Evolutionary conservation across 1,284 basidiomycete species (phyloP), one percentile per base, ranked within the genome.

Genomic region (Naganishia liquefaciens): DNA sequence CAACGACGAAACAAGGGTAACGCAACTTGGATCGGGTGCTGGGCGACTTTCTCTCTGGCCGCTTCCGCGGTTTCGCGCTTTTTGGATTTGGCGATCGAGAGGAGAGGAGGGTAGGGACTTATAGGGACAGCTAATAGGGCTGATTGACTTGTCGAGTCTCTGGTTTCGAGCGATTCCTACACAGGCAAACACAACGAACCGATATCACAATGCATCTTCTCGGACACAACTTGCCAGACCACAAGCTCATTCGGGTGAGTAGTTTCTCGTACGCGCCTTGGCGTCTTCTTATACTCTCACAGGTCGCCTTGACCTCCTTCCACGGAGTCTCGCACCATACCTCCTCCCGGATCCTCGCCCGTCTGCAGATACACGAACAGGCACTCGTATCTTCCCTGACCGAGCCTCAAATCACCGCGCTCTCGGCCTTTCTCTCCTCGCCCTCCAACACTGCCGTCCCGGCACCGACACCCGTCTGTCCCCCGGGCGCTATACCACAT

Each of bases 231-330:
- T 72, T 82, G 11, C 78, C 79, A 63, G 81, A 82, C 68, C 79
- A 79, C 73, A 80, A 80, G 71, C 78, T 78, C 6, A 68, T 81
- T 49, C 74, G 78, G 68, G 80, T 80, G 44, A 68, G 76, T 65
- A 11, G n/a, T 13, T 23, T 21, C 15, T 30, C 44, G 3, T 13
- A 27, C 7, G 23, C 39, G 27, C 6, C 15, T 3, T 23, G 2
- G 33, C 33, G 33, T 37, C 33, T 37, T 3, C 33, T 37, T 4
- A 37, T 13, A 37, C 4, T 37, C 33, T 10, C 50, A 17, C 72
- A 83, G 82, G 80, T 83, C 69, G 83, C 83, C 9, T 73, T 84
- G 42, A 79, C 77, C 6, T 76, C 78, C 43, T 84, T 84, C 72
- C 81, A 82, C 73, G 83, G 83, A 54, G 79, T 84, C 63, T 78